A percentile compares a stretch with the other conserved stretches of the same genome.
These are phyloP conservation scores for Thymus mandschuricus DNA, from an alignment of 257 asterid species.

Conservation along the genomic window DNA sequence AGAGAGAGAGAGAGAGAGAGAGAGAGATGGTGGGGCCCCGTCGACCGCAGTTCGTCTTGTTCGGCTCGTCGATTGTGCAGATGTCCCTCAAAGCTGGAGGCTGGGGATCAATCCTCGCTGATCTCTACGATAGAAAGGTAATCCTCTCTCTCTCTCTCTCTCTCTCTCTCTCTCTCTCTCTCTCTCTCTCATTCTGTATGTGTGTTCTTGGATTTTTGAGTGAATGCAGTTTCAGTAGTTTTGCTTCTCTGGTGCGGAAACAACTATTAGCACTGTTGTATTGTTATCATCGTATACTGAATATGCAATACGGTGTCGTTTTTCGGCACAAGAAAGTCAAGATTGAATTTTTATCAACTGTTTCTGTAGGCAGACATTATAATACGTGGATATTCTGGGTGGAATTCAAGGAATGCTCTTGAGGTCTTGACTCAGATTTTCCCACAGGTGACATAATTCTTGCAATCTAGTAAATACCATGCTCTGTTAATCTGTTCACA, in stretches of 20 bases:
- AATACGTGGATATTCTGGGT: constrained; percentile 70
- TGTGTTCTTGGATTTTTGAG: too few relatives aligned
- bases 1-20: neutral
- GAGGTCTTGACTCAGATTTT: constrained; percentile 57
- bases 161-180: too few relatives aligned
- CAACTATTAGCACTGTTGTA: too few relatives aligned
- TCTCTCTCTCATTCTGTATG: too few relatives aligned
- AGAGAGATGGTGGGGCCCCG: constrained; percentile 51
- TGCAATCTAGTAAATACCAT: neutral
- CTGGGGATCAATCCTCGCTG: constrained; percentile 78
- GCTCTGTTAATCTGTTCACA: neutral
- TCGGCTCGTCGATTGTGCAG: constrained; percentile 87
- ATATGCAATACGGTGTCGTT: neutral
- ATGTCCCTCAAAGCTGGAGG: constrained; percentile 54
- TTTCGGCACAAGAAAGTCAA: too few relatives aligned
- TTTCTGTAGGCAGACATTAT: constrained; percentile 65
- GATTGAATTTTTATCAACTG: neutral
- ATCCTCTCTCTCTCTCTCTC: too few relatives aligned
- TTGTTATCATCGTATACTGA: neutral
- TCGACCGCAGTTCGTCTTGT: constrained; percentile 68
- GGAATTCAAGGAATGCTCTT: constrained; percentile 72
- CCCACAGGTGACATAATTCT: too few relatives aligned
- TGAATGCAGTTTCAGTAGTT: too few relatives aligned
- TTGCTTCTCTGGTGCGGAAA: too few relatives aligned
- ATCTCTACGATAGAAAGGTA: constrained; percentile 78